phyloP scores from a whole-genome alignment of 2,329 filamentous ascomycete species.

The Paracoccidioides lutzii region DNA sequence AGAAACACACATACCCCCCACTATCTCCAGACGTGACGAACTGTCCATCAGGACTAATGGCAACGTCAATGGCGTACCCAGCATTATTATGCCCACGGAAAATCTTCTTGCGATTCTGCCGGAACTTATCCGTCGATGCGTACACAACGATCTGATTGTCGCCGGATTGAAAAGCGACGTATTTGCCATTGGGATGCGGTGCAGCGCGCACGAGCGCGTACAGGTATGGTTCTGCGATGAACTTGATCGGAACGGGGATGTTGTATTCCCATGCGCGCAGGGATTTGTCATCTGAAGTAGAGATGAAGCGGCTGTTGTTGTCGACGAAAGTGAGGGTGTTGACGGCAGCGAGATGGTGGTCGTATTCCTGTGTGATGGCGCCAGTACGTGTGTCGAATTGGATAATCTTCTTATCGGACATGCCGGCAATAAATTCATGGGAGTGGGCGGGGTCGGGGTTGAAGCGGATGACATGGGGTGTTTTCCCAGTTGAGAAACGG shows the following conservation, averaged over 20 bases:
- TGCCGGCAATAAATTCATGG: constrained; percentile 87
- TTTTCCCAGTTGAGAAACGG: constrained; percentile 87
- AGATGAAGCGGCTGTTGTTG: constrained; percentile 88
- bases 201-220: constrained; percentile 83
- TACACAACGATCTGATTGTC: constrained; percentile 98
- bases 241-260: constrained; percentile 96
- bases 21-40: constrained; percentile 80
- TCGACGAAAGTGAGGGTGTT: constrained; percentile 97
- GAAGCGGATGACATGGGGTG: constrained; percentile 87
- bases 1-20: constrained; percentile 84
- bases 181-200: constrained; percentile 79
- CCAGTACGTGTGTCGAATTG: constrained; percentile 82
- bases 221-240: constrained; percentile 96
- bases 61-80: constrained; percentile 81
- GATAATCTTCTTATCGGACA: constrained; percentile 98
- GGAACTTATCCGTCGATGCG: constrained; percentile 85
- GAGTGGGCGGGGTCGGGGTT: constrained; percentile 65
- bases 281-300: constrained; percentile 93
- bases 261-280: constrained; percentile 96
- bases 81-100: constrained; percentile 95
- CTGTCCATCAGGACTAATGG: constrained; percentile 80
- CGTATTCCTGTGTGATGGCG: constrained; percentile 89
- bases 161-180: constrained; percentile 81
- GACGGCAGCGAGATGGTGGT: constrained; percentile 93
- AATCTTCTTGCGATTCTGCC: constrained; percentile 93